Evolutionary conservation across 73 alveolate species (phyloP).

Genomic region (Breviolum minutum): DNA sequence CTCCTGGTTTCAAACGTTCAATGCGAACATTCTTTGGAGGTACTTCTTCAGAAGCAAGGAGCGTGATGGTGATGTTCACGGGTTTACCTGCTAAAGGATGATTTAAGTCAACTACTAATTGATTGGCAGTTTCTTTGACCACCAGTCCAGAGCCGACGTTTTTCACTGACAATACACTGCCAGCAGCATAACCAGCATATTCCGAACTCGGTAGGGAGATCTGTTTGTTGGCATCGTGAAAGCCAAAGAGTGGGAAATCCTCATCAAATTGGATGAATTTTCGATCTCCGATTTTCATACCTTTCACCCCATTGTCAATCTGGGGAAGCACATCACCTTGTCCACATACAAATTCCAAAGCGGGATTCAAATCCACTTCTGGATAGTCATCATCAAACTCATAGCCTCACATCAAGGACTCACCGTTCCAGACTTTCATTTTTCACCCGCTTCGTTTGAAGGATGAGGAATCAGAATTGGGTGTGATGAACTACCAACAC

Average conservation of each 20-base stretch:
- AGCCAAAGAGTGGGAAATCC: slow-evolving; percentile 18
- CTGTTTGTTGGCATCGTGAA: not conserved
- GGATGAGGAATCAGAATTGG: too few relatives aligned
- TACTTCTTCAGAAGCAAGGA: slow-evolving; percentile 33
- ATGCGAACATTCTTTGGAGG: slow-evolving; percentile 19
- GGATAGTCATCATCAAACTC: slow-evolving; percentile 43
- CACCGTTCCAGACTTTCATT: too few relatives aligned
- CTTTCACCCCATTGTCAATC: slow-evolving; percentile 46
- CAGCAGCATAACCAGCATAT: not conserved
- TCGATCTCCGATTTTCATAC: slow-evolving; percentile 10
- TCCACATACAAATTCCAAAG: slow-evolving; percentile 82
- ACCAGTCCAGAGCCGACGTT: not conserved
- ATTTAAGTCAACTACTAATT: slow-evolving; percentile 34
- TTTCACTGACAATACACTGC: not conserved
- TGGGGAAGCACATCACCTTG: slow-evolving; percentile 65
- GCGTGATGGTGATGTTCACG: slow-evolving; percentile 51
- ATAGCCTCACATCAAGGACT: not conserved
- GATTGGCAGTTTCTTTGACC: not conserved
- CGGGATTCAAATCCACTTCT: slow-evolving; percentile 48
- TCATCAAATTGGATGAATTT: not conserved
- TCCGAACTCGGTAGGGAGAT: slow-evolving; percentile 7
- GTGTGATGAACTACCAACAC: too few relatives aligned
- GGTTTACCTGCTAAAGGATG: slow-evolving; percentile 75
- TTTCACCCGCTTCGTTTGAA: too few relatives aligned
- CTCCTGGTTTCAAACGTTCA: slow-evolving; percentile 3